Conservation (phyloP, 371 early-diverging fungal genomes). For the Lichtheimia ornata region DNA sequence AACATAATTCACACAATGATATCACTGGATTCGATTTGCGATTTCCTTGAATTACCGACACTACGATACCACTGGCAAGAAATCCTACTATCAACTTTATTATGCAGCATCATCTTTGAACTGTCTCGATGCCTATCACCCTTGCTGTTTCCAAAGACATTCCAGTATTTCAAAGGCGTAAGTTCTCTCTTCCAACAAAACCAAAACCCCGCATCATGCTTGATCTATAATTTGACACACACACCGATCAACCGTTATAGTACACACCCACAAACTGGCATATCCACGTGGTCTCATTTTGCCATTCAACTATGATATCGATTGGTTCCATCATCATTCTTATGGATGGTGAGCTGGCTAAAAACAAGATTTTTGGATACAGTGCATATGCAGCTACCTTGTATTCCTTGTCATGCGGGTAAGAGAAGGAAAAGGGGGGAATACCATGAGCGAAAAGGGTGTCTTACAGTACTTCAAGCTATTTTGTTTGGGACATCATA, state of each 20-base stretch:
- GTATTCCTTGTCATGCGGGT: constrained; percentile 85
- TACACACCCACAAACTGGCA: constrained; percentile 68
- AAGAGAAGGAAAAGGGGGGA: constrained; percentile 18
- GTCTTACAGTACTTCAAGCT: constrained; percentile 45
- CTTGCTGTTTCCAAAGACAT: constrained; percentile 61
- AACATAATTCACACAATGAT: background rate
- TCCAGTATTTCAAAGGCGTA: constrained; percentile 61
- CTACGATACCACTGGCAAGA: constrained; percentile 46
- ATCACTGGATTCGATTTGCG: constrained; percentile 20
- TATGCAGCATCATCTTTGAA: constrained; percentile 56
- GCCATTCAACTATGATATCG: constrained; percentile 58
- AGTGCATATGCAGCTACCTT: constrained; percentile 70
- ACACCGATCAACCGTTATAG: constrained; percentile 14
- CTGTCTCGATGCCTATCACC: constrained; percentile 60
- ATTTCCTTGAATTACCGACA: constrained; percentile 32
- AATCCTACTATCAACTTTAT: constrained; percentile 36
- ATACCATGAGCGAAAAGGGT: background rate
- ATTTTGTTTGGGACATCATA: constrained; percentile 90
- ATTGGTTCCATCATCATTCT: constrained; percentile 65
- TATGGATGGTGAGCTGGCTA: constrained; percentile 54
- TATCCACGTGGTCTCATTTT: constrained; percentile 72
- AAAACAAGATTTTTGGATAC: constrained; percentile 81
- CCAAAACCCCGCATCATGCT: background rate
- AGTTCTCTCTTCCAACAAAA: background rate
- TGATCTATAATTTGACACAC: background rate